Evolutionary conservation across 116 monocot genomes (phyloP).

Genomic region (Posidonia oceanica): DNA sequence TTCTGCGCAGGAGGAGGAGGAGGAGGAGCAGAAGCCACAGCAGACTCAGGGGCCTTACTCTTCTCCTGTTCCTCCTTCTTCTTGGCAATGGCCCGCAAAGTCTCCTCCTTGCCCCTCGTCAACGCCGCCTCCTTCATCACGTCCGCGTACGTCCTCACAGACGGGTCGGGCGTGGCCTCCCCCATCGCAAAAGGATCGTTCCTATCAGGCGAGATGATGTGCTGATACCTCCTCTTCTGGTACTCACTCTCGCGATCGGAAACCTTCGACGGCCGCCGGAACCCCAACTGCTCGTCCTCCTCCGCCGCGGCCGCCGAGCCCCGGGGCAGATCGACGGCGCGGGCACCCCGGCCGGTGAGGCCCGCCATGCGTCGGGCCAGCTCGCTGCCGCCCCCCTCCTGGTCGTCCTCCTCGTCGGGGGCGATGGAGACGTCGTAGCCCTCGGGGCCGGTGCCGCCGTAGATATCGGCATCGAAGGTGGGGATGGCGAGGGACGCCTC

Average conservation of each 20-base stretch:
- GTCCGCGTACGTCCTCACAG: constrained; percentile 70
- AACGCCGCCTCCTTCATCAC: constrained; percentile 83
- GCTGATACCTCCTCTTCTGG: constrained; percentile 45
- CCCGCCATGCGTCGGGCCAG: constrained; percentile 62
- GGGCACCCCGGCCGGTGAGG: constrained; percentile 43
- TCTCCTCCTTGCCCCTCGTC: constrained; percentile 63
- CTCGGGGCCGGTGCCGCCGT: constrained; percentile 54
- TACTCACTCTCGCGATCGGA: constrained; percentile 93
- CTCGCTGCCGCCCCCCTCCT: constrained; percentile 33
- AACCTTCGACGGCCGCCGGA: constrained; percentile 59
- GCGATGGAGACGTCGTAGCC: constrained; percentile 85
- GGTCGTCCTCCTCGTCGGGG: constrained; percentile 72
- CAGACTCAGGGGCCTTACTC: constrained; percentile 17
- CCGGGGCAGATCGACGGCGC: constrained; percentile 24
- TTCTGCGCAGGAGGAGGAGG: constrained; percentile 30
- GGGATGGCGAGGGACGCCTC: constrained; percentile 66
- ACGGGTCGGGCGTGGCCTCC: constrained; percentile 76
- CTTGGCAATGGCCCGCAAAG: constrained; percentile 66
- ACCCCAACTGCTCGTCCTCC: constrained; percentile 36
- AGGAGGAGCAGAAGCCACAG: constrained; percentile 4
- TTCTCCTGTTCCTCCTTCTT: constrained; percentile 92
- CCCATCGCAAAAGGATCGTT: constrained; percentile 80
- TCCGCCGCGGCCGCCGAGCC: constrained; percentile 16
- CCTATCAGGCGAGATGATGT: constrained; percentile 74
- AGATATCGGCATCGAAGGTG: constrained; percentile 82